phyloP scores from a whole-genome alignment of 371 early-diverging fungal genomes.

The Quaeritorhiza haematococci region DNA sequence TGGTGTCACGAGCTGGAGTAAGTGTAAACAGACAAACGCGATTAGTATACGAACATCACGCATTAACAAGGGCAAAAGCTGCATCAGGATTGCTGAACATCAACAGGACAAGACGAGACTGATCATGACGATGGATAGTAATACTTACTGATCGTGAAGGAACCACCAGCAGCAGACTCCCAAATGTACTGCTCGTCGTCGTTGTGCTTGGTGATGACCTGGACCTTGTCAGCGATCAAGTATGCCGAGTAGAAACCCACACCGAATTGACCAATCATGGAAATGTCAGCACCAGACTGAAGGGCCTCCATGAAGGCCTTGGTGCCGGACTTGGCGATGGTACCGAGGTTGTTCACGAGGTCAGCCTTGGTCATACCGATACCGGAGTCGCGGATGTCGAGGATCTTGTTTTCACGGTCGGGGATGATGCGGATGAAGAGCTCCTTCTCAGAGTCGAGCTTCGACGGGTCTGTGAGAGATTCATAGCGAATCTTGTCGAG shows the following conservation, averaged over 20 bases:
- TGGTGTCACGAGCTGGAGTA: conserved; percentile 73
- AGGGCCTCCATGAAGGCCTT: conserved; percentile 90
- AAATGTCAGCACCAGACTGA: conserved; percentile 72
- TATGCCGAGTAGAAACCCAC: conserved; percentile 98
- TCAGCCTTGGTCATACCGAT: conserved; percentile 98
- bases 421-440: conserved; percentile 83
- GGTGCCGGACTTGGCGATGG: conserved; percentile 95
- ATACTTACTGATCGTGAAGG: conserved; percentile 71
- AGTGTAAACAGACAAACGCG: no score
- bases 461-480: conserved; percentile 74
- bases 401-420: conserved; percentile 65
- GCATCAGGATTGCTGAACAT: no score
- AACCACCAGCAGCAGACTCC: conserved; percentile 89
- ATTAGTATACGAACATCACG: no score
- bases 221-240: conserved; percentile 91
- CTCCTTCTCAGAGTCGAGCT: conserved; percentile 71
- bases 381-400: conserved; percentile 63
- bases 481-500: conserved; percentile 89
- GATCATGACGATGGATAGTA: neutral
- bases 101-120: no score
- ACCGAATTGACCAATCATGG: conserved; percentile 98
- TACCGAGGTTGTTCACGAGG: conserved; percentile 92
- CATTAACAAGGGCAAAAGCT: no score
- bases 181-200: conserved; percentile 92
- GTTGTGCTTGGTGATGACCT: conserved; percentile 93